These are phyloP conservation scores for Phlebiopsis flavidoalba DNA, from an alignment of 768 basidiomycete genomes.

Conservation along the genomic window DNA sequence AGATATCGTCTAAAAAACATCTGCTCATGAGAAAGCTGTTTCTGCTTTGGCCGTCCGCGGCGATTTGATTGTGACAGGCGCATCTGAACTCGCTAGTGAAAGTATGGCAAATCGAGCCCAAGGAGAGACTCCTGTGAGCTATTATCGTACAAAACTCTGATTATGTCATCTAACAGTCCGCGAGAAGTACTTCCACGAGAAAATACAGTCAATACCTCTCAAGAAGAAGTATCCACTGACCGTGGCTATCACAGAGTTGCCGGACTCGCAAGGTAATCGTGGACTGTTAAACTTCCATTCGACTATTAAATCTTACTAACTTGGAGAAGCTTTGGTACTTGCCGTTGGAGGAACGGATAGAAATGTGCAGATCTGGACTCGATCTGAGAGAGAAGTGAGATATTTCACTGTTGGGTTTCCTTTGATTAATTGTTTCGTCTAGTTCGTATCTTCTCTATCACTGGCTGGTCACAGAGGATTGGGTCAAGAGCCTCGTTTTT, in stretches of 20 bases:
- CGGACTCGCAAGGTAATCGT: slow-evolving; percentile 56
- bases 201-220: slow-evolving; percentile 30
- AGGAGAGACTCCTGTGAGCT: slow-evolving; percentile 26
- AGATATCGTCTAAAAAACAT: slow-evolving; percentile 28
- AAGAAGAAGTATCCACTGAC: slow-evolving; percentile 73
- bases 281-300: neutral
- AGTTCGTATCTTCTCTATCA: slow-evolving; percentile 58
- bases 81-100: slow-evolving; percentile 80
- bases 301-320: neutral
- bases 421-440: neutral
- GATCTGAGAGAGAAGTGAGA: slow-evolving; percentile 52
- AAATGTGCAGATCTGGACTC: slow-evolving; percentile 73
- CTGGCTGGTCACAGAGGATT: slow-evolving; percentile 92
- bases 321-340: slow-evolving; percentile 54
- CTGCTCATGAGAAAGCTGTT: slow-evolving; percentile 68
- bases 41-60: slow-evolving; percentile 56
- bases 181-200: no score
- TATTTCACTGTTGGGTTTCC: neutral
- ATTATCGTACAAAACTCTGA: neutral
- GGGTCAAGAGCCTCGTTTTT: slow-evolving; percentile 84
- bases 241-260: slow-evolving; percentile 58
- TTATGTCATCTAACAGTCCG: neutral
- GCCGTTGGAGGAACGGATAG: slow-evolving; percentile 81
- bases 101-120: slow-evolving; percentile 47
- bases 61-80: slow-evolving; percentile 61